Base-by-base conservation (phyloP, 768 basidiomycete genomes). In the Vararia minispora region DNA sequence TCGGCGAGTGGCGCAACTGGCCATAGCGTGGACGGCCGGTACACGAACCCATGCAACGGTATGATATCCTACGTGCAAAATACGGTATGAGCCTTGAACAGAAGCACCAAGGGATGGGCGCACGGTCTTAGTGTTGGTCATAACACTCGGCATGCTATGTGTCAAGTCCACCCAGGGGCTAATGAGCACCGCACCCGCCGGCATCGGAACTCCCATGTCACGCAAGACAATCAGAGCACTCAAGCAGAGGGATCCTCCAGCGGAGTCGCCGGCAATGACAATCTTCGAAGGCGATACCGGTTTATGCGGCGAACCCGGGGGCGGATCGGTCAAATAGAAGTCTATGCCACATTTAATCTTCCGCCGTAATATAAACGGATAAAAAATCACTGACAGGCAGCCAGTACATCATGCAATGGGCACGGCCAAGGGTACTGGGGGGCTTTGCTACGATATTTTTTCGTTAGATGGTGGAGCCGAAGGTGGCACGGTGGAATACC, bases 111-210 rank as follows among this genome's bases (percentile, higher is more conserved):
- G 20, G 12, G 14, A 7, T 7, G 22, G 13, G 55, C 66, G 32
- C 39, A 76, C 83, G 8, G 79, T 79, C 5, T 60, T 60, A 0
- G 68, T 69, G 51, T 89, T 86, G 30, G 68, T 47, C 61, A 84
- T 68, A 27, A 85, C 74, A 47, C 76, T 79, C 0, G 82, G 80
- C 52, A 91, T 86, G 36, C 74, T 80, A 50, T 89, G 86, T 0
- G 84, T 88, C n/a, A 91, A 61, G 54, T 89, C 85, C 10, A 80
- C 74, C 77, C 86, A 88, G 2, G 86, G 86, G 40, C 76, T 80
- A 46, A 88, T 82, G 17, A 88, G 61, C 3, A 84, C 73, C 0
- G 77, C 82, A 2, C 84, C 87, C 1, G 82, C 76, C 3, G 86
- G 84, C 50, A 74, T 59, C 1, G 80, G 76, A 6, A 83, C 50